These are phyloP conservation scores for Brassica incana DNA, from an alignment of 345 rosid genomes.

Conservation along the genomic window DNA sequence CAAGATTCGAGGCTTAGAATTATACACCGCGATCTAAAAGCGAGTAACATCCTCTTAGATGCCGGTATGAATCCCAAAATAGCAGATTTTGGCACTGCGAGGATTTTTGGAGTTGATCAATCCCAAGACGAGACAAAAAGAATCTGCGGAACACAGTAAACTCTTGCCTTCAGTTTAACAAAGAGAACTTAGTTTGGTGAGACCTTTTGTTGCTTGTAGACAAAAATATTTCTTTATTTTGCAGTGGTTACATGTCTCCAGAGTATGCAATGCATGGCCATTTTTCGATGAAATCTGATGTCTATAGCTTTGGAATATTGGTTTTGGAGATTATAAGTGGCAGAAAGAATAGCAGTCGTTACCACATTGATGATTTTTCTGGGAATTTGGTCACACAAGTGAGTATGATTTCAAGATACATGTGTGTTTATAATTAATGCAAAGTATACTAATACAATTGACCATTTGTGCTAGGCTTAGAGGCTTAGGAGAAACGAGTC, in stretches of 20 bases:
- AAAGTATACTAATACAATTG: background rate
- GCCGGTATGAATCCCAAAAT: background rate
- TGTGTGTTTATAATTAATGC: background rate
- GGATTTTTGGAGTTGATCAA: background rate
- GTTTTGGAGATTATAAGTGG: background rate
- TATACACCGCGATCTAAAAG: background rate
- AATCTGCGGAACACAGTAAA: constrained; percentile 1
- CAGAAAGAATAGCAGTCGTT: background rate
- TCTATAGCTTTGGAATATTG: background rate
- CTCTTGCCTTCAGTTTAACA: no score
- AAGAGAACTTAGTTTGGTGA: background rate
- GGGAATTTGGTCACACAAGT: constrained; percentile 36
- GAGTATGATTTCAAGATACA: background rate
- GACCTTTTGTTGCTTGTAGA: background rate
- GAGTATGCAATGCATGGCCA: background rate
- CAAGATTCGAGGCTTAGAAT: background rate
- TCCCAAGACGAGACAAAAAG: background rate
- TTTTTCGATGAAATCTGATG: background rate
- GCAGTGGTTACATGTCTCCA: constrained; percentile 8
- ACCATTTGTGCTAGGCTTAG: background rate
- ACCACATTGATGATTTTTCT: constrained; percentile 1
- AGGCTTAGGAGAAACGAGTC: background rate
- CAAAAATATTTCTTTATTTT: background rate
- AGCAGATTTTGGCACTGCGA: background rate
- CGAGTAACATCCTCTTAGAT: background rate